Conservation (phyloP, 202 grass and related monocot genomes). For the Elaeis oleifera region DNA sequence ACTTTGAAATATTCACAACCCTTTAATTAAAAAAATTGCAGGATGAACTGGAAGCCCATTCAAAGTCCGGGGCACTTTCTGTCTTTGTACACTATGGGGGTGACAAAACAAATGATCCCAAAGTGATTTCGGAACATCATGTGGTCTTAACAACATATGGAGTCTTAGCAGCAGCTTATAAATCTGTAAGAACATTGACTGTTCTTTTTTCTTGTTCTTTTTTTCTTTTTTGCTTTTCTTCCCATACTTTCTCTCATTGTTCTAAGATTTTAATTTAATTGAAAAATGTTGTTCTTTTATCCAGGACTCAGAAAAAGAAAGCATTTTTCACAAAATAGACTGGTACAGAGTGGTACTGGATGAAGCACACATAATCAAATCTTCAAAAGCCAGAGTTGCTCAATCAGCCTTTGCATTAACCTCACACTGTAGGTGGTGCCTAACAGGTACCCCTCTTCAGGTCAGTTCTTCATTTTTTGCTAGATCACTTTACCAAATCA, state of each 20-base stretch:
- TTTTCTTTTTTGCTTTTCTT: neutral
- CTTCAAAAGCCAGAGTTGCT: conserved; percentile 55
- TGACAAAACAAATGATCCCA: conserved; percentile 47
- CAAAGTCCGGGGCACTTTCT: conserved; percentile 47
- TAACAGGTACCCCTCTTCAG: conserved; percentile 89
- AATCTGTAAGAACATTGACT: conserved; percentile 42
- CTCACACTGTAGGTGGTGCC: conserved; percentile 84
- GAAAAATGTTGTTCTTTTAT: conserved; percentile 14
- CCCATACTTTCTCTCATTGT: neutral
- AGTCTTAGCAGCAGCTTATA: conserved; percentile 47
- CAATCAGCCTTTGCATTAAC: conserved; percentile 63
- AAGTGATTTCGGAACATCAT: conserved; percentile 48
- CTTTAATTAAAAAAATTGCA: conserved; percentile 7
- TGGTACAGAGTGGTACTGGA: conserved; percentile 88
- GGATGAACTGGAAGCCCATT: conserved; percentile 84
- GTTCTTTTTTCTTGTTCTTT: neutral
- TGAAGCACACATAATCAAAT: conserved; percentile 91
- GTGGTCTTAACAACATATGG: conserved; percentile 80
- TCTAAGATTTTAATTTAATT: neutral
- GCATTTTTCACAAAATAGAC: conserved; percentile 65
- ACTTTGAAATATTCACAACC: too few relatives aligned
- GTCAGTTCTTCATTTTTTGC: conserved; percentile 21
- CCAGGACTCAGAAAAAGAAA: conserved; percentile 40
- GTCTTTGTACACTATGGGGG: conserved; percentile 84
- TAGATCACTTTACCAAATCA: too few relatives aligned